Conservation (phyloP, 345 rosid genomes). For the Microthlaspi erraticum region DNA sequence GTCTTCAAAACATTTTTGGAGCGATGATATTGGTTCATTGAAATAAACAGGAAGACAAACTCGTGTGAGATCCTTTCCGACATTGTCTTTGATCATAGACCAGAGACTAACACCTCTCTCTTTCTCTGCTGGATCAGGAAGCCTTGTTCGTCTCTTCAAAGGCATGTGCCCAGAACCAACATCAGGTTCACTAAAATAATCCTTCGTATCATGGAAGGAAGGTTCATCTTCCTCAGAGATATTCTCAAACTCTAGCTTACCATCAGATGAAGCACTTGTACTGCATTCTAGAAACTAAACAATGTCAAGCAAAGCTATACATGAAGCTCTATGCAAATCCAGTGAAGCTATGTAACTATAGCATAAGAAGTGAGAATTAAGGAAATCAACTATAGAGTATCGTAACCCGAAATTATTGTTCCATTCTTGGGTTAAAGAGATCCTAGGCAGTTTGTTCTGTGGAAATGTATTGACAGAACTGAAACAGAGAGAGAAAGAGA, state of each 20-base stretch:
- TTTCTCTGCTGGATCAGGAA: conserved; percentile 94
- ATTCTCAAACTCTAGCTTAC: conserved; percentile 83
- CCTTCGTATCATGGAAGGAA: conserved; percentile 76
- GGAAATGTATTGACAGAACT: conserved; percentile 1
- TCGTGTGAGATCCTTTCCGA: conserved; percentile 95
- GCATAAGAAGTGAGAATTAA: conserved; percentile 6
- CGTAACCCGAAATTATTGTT: neutral
- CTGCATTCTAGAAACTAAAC: conserved; percentile 79
- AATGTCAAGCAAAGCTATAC: conserved; percentile 41
- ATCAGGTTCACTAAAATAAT: conserved; percentile 61
- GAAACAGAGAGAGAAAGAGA: conserved; percentile 6
- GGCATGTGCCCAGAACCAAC: conserved; percentile 48
- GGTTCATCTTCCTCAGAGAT: conserved; percentile 79
- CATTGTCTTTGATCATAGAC: conserved; percentile 99
- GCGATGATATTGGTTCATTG: conserved; percentile 96
- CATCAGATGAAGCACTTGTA: conserved; percentile 96
- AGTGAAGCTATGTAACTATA: neutral
- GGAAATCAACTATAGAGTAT: neutral
- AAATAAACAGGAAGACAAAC: conserved; percentile 99
- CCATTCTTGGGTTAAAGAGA: neutral
- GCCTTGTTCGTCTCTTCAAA: conserved; percentile 76
- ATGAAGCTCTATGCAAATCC: conserved; percentile 13
- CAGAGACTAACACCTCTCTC: conserved; percentile 98
- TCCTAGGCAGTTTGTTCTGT: conserved; percentile 12
- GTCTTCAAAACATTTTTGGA: conserved; percentile 97